Percentiles rank a stretch among this genome's conserved stretches.
These are phyloP conservation scores for Hanseniaspora valbyensis DNA, from an alignment of 805 yeast species.

Conservation along the genomic window DNA sequence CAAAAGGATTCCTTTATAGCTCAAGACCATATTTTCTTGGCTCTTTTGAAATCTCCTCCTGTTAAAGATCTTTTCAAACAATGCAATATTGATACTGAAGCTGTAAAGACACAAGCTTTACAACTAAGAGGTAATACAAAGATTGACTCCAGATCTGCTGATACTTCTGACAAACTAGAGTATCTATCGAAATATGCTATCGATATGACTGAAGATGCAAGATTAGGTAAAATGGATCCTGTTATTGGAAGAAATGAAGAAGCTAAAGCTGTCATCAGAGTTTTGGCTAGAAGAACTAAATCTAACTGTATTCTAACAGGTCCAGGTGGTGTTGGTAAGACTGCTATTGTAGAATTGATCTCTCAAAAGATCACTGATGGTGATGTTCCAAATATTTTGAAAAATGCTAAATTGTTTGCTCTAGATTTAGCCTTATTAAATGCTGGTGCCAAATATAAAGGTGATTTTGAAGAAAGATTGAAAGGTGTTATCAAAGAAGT, in stretches of 20 bases:
- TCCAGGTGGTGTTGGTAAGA: conserved; percentile 99
- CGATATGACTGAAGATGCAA: conserved; percentile 86
- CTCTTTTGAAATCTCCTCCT: conserved; percentile 67
- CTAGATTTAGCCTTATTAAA: conserved; percentile 91
- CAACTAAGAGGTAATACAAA: conserved; percentile 80
- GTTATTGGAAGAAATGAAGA: conserved; percentile 99
- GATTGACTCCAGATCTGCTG: conserved; percentile 90
- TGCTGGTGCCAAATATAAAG: conserved; percentile 97
- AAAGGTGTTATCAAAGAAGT: conserved; percentile 93
- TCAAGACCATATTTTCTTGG: conserved; percentile 84
- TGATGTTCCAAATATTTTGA: conserved; percentile 84
- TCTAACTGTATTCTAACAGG: conserved; percentile 95
- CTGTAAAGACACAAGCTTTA: conserved; percentile 64
- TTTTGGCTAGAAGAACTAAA: conserved; percentile 91
- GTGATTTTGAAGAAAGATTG: conserved; percentile 96
- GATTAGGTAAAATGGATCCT: conserved; percentile 91
- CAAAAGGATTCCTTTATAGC: conserved; percentile 89
- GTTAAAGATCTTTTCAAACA: conserved; percentile 65
- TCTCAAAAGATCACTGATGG: conserved; percentile 94
- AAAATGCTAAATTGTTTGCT: conserved; percentile 70
- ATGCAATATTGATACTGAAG: conserved; percentile 52
- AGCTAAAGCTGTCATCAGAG: conserved; percentile 87
- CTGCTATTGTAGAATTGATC: conserved; percentile 95
- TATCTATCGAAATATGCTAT: conserved; percentile 81
- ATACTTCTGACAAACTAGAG: conserved; percentile 73